Base-by-base conservation (phyloP, 129 eudicot species). In the Mikania micrantha region DNA sequence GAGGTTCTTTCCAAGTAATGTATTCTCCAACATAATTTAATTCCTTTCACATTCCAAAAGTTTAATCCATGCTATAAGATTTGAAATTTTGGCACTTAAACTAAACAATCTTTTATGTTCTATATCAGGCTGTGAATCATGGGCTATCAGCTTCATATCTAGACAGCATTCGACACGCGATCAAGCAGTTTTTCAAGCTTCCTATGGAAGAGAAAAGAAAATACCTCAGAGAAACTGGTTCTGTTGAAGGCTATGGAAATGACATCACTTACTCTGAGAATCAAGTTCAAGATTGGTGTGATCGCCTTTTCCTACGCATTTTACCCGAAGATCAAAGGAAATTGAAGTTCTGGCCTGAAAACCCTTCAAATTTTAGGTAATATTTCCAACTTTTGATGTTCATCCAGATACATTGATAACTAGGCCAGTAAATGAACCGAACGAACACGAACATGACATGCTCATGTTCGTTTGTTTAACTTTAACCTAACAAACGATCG, bases 231-330 rank as follows among this genome's bases (percentile, higher is more conserved):
- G 50, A 81, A 78, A 47, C 70, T 15, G 81, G 77, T 70, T 59
- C 70, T 1, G 84, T 84, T 54, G 81, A 84, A 71, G 90, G 95
- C 9, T 87, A 84, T 74, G 95, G 87, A 48, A 82, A 78, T 41
- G 89, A 84, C 42, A 81, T 84, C 40, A 73, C 74, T 17, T 81
- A 76, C 21, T 73, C 75, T 50, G 79, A 84, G 59, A 81, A 77
- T 15, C 85, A 81, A 64, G 63, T 78, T 13, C 90, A 82, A 36
- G 89, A 88, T 75, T 88, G 96, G 96, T 79, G 79, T 0, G 96
- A 88, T 72, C 83, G 96, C 19, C 57, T 85, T 12, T 73, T 69
- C 32, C 85, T 84, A 45, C 39, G 61, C 5, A 65, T 78, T 13
- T 63, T 45, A 28, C 87, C 91, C 5, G 63, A 79, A 65, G 84